phyloP scores from a whole-genome alignment of 768 basidiomycete species.

The Kwoniella heveanensis region DNA sequence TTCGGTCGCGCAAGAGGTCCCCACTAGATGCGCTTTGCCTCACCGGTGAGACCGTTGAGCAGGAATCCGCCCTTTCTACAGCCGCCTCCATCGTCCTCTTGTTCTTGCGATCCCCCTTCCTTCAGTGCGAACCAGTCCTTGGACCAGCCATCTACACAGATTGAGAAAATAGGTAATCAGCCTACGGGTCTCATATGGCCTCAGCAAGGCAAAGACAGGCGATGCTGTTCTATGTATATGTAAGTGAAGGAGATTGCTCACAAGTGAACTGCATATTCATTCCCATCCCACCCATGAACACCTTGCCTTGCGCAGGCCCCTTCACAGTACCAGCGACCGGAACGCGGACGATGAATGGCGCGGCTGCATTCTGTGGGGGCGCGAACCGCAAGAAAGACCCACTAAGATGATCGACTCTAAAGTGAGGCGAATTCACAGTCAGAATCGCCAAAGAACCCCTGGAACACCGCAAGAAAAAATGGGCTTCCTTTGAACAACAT shows the following conservation, averaged over 20 bases:
- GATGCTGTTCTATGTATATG: neutral
- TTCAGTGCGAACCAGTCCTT: constrained; percentile 4
- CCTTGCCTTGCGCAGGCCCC: neutral
- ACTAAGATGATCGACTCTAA: constrained; percentile 11
- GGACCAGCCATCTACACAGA: constrained; percentile 6
- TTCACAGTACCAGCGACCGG: neutral
- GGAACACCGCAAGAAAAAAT: too few species aligned
- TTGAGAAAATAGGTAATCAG: too few species aligned
- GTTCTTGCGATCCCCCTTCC: neutral
- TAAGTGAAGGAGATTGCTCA: too few species aligned
- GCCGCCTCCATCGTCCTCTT: neutral
- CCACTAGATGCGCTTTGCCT: too few species aligned
- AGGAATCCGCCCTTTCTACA: too few species aligned
- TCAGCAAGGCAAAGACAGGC: too few species aligned
- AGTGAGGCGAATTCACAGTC: neutral
- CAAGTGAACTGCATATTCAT: neutral
- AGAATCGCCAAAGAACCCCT: too few species aligned
- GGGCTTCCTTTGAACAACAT: too few species aligned
- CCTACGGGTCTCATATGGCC: too few species aligned
- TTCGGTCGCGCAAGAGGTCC: too few species aligned
- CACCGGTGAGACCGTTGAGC: too few species aligned
- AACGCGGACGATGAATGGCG: constrained; percentile 13
- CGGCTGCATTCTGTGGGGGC: constrained; percentile 14
- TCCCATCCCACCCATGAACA: neutral
- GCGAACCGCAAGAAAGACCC: constrained; percentile 14